phyloP scores from a whole-genome alignment of 2,329 filamentous ascomycete species.

The Didymellaceae sp. region DNA sequence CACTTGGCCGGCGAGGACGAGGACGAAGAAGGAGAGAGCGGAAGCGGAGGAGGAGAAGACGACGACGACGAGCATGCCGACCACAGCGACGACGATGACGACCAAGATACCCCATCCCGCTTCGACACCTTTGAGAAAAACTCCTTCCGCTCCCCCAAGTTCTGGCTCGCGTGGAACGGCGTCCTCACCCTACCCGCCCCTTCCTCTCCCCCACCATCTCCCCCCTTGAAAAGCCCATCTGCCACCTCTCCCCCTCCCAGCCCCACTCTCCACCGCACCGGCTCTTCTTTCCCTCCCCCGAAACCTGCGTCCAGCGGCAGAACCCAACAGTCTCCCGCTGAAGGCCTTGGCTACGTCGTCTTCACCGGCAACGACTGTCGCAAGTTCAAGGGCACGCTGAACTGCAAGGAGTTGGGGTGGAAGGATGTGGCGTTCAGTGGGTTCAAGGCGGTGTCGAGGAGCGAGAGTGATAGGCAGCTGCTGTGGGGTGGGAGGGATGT shows the following conservation, averaged over 20 bases:
- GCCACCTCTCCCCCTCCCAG: conserved; percentile 1
- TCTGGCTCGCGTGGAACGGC: conserved; percentile 36
- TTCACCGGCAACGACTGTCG: conserved; percentile 31
- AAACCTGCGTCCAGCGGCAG: neutral
- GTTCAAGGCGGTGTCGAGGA: conserved; percentile 24
- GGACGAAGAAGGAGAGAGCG: conserved; percentile 7
- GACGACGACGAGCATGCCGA: neutral
- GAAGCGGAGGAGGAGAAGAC: neutral
- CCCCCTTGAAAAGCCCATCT: neutral
- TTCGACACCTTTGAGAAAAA: conserved; percentile 37
- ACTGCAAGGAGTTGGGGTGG: conserved; percentile 26
- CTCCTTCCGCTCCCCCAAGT: conserved; percentile 35
- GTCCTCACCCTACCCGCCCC: neutral
- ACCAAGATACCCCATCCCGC: conserved; percentile 7
- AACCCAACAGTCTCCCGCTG: neutral
- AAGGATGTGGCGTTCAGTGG: conserved; percentile 29
- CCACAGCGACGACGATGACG: neutral
- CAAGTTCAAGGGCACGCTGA: conserved; percentile 35
- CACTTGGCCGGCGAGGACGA: conserved; percentile 4
- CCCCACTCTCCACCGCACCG: conserved; percentile 1
- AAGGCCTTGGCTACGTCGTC: conserved; percentile 29
- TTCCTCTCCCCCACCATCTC: neutral
- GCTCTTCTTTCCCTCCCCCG: conserved; percentile 3
- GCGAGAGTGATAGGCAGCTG: conserved; percentile 24
- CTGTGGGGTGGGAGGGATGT: conserved; percentile 17